Conservation (phyloP, 2,329 filamentous ascomycete genomes). For the Paecilomyces variotii region DNA sequence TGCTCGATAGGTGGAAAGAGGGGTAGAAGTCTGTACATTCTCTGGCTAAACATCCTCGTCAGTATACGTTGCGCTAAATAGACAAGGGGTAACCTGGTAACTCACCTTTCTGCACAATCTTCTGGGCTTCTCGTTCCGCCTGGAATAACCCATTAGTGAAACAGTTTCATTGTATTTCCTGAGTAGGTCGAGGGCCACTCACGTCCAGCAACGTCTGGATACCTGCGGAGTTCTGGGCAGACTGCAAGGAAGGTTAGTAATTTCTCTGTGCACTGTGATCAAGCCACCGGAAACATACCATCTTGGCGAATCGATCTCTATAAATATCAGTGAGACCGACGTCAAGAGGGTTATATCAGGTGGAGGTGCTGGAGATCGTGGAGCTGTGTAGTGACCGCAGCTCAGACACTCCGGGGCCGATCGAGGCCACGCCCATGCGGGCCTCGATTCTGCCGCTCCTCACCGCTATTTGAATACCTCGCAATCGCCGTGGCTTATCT, state of each 20-base stretch:
- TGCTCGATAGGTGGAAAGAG: conserved; percentile 4
- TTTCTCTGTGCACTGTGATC: not conserved
- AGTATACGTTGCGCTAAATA: conserved; percentile 9
- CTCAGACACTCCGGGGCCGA: not conserved
- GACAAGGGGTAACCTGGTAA: conserved; percentile 4
- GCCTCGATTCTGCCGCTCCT: conserved; percentile 23
- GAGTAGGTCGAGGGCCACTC: conserved; percentile 32
- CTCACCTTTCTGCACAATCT: conserved; percentile 94
- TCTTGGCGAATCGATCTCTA: conserved; percentile 5
- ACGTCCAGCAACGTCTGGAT: conserved; percentile 99
- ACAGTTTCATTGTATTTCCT: conserved; percentile 3
- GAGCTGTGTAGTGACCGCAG: conserved; percentile 1
- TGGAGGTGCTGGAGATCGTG: not conserved
- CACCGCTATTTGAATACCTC: conserved; percentile 17
- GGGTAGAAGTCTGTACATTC: conserved; percentile 57
- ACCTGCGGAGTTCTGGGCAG: conserved; percentile 95
- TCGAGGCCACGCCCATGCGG: conserved; percentile 20
- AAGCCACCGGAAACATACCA: conserved; percentile 1
- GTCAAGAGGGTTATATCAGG: not conserved
- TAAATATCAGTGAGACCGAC: conserved; percentile 1
- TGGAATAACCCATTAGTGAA: conserved; percentile 30
- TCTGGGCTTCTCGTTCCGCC: conserved; percentile 97
- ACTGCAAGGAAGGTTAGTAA: conserved; percentile 46
- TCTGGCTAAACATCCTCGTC: conserved; percentile 52
- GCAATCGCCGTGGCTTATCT: conserved; percentile 5